Evolutionary conservation across 306 rosid species (phyloP).

Genomic region (Acacia crassicarpa): DNA sequence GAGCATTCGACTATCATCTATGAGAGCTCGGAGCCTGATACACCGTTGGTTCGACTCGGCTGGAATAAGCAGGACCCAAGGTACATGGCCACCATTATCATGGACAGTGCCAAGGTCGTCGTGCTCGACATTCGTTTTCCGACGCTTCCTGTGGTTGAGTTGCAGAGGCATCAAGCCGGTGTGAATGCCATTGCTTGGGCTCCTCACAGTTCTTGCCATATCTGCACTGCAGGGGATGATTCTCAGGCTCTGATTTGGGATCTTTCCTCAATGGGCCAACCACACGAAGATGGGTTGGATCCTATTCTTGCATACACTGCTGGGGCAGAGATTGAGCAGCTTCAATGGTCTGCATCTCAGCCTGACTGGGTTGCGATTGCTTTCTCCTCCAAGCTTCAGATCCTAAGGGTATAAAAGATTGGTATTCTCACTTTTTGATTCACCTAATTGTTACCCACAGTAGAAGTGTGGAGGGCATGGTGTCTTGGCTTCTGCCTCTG

Average conservation of each 20-base stretch:
- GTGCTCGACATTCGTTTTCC: conserved; percentile 98
- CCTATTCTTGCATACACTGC: conserved; percentile 98
- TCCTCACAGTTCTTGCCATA: conserved; percentile 93
- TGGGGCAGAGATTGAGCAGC: conserved; percentile 98
- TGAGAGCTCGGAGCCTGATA: conserved; percentile 93
- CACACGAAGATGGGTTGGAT: conserved; percentile 88
- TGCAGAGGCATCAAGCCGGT: conserved; percentile 91
- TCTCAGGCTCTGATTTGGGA: conserved; percentile 99
- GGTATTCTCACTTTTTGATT: neutral
- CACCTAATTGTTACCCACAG: neutral
- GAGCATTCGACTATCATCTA: conserved; percentile 95
- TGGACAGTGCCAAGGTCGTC: conserved; percentile 93
- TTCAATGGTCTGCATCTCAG: conserved; percentile 98
- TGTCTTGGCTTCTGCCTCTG: neutral
- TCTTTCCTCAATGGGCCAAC: conserved; percentile 94
- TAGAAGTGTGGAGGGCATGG: neutral
- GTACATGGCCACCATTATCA: conserved; percentile 94
- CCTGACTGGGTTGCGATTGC: conserved; percentile 99
- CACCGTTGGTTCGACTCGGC: conserved; percentile 85
- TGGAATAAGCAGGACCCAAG: conserved; percentile 99
- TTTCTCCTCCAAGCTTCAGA: conserved; percentile 94
- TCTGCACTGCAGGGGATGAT: conserved; percentile 97
- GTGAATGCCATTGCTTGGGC: conserved; percentile 99
- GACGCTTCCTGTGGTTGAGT: conserved; percentile 89
- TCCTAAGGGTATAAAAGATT: conserved; percentile 74